Evolutionary conservation across 148 eudicot species (phyloP).

Genomic region (Euryodendron excelsum): DNA sequence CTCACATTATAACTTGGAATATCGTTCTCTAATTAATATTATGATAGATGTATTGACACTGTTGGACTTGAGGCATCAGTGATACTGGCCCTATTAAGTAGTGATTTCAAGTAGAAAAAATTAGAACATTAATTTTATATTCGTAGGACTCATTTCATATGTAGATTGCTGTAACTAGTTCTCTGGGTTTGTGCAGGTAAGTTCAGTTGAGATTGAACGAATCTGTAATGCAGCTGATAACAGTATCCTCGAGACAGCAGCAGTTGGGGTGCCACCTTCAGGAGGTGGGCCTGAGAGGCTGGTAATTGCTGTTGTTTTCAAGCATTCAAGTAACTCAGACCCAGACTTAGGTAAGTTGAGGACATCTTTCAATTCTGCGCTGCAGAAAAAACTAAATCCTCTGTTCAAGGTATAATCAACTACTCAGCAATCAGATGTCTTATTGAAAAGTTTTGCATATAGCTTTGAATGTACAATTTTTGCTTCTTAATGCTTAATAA

Average conservation of each 20-base stretch:
- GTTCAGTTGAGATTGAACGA: slow-evolving; percentile 95
- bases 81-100: background rate
- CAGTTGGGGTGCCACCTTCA: slow-evolving; percentile 73
- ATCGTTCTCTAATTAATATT: background rate
- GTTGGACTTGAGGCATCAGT: background rate
- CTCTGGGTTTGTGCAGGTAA: slow-evolving; percentile 51
- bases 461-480: background rate
- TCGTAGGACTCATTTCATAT: background rate
- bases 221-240: slow-evolving; percentile 58
- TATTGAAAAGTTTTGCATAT: background rate
- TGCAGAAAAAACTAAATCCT: slow-evolving; percentile 86
- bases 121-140: background rate
- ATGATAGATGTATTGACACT: background rate
- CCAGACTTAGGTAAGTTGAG: slow-evolving; percentile 45
- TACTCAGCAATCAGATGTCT: background rate
- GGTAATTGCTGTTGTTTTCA: slow-evolving; percentile 71
- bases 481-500: slow-evolving; percentile 1
- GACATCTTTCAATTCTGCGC: slow-evolving; percentile 61
- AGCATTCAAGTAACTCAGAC: slow-evolving; percentile 31
- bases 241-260: slow-evolving; percentile 83
- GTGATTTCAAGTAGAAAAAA: background rate
- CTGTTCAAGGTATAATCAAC: slow-evolving; percentile 61
- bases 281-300: slow-evolving; percentile 93
- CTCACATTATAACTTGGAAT: background rate
- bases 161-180: background rate